phyloP scores from a whole-genome alignment of 305 asterid species.

The Plantago rigida region DNA sequence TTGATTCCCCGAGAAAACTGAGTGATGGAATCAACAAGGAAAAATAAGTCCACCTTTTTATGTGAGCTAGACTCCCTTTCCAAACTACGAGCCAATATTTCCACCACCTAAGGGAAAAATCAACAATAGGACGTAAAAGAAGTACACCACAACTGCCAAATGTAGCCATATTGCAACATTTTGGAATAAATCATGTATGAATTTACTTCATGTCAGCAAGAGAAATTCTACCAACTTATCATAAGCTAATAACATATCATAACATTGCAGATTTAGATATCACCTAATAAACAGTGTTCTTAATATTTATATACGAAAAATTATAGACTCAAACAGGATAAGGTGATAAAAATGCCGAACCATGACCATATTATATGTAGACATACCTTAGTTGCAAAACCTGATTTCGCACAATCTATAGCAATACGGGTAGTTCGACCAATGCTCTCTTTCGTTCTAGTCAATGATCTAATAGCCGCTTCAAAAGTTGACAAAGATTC shows the following conservation, averaged over 20 bases:
- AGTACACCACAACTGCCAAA: not conserved
- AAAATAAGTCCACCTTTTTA: slow-evolving; percentile 78
- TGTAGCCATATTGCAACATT: not conserved
- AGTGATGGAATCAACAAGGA: slow-evolving; percentile 83
- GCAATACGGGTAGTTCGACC: slow-evolving; percentile 83
- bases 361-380: slow-evolving; percentile 10
- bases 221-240: too few relatives aligned
- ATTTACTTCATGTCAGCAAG: too few relatives aligned
- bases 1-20: slow-evolving; percentile 70
- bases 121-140: slow-evolving; percentile 21
- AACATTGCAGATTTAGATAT: too few relatives aligned
- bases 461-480: slow-evolving; percentile 53
- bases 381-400: slow-evolving; percentile 76
- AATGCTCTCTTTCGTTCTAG: slow-evolving; percentile 82
- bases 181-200: too few relatives aligned
- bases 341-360: slow-evolving; percentile 13
- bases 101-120: slow-evolving; percentile 56
- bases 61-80: slow-evolving; percentile 60
- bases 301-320: too few relatives aligned
- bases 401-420: slow-evolving; percentile 73
- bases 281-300: too few relatives aligned
- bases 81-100: slow-evolving; percentile 51
- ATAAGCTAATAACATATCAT: too few relatives aligned
- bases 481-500: slow-evolving; percentile 65
- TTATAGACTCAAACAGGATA: not conserved